phyloP scores from a whole-genome alignment of 2,329 filamentous ascomycete species.

The Hypoxylon sp. region DNA sequence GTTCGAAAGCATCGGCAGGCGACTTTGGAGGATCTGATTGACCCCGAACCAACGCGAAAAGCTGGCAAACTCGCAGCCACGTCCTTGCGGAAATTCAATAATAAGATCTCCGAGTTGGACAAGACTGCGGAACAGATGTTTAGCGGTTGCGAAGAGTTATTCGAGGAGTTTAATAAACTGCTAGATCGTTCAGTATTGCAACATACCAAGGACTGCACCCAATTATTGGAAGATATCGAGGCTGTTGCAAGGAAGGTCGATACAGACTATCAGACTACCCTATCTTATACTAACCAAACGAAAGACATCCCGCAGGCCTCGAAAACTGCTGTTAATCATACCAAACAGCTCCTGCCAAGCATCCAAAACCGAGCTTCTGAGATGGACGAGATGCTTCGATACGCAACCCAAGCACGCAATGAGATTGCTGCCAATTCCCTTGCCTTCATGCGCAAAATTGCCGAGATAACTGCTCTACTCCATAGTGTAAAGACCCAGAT shows the following conservation, averaged over 20 bases:
- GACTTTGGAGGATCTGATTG: slow-evolving; percentile 82
- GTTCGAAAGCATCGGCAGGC: slow-evolving; percentile 63
- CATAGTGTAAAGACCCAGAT: slow-evolving; percentile 81
- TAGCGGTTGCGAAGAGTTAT: slow-evolving; percentile 72
- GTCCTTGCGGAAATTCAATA: slow-evolving; percentile 72
- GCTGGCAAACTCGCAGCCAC: slow-evolving; percentile 76
- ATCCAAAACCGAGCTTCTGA: slow-evolving; percentile 70
- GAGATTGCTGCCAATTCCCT: slow-evolving; percentile 75
- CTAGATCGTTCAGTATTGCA: slow-evolving; percentile 68
- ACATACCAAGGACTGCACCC: slow-evolving; percentile 74
- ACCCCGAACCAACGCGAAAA: slow-evolving; percentile 78
- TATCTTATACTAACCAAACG: slow-evolving; percentile 76
- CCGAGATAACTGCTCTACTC: slow-evolving; percentile 82
- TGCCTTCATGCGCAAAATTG: slow-evolving; percentile 85
- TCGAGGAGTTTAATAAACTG: slow-evolving; percentile 74
- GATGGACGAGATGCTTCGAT: slow-evolving; percentile 73
- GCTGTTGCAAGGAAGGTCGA: slow-evolving; percentile 88
- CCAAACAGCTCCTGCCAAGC: slow-evolving; percentile 72
- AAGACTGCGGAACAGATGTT: slow-evolving; percentile 73
- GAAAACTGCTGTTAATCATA: slow-evolving; percentile 75
- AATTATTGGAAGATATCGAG: slow-evolving; percentile 87
- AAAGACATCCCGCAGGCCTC: slow-evolving; percentile 73
- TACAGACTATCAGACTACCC: slow-evolving; percentile 84
- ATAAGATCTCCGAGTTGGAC: slow-evolving; percentile 73
- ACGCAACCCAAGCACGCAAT: slow-evolving; percentile 77